Percentiles rank a stretch among this genome's conserved stretches.
These are phyloP conservation scores for Suillus variegatus DNA, from an alignment of 768 basidiomycete species.

Conservation along the genomic window DNA sequence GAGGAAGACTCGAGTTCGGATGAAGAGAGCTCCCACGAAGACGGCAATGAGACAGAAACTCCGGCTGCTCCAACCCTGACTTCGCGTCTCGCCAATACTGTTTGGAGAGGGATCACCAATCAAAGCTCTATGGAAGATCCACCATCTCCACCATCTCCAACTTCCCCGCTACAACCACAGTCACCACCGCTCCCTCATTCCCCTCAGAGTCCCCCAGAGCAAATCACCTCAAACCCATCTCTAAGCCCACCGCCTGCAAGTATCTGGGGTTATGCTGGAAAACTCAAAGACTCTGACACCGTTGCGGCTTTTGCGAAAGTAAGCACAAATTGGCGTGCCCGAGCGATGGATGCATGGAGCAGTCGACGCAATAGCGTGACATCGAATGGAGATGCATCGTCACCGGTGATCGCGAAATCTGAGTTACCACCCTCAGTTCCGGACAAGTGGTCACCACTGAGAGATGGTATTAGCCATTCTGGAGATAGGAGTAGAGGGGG, in stretches of 20 bases:
- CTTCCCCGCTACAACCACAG: constrained; percentile 29
- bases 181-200: constrained; percentile 17
- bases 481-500: constrained; percentile 32
- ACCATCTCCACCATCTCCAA: constrained; percentile 41
- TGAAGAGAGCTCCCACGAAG: constrained; percentile 32
- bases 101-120: constrained; percentile 79
- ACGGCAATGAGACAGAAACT: constrained; percentile 49
- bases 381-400: constrained; percentile 6
- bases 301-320: constrained; percentile 71
- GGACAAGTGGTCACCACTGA: constrained; percentile 1
- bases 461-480: not conserved
- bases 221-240: not conserved
- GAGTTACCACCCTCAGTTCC: constrained; percentile 17
- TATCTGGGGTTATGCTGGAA: constrained; percentile 74
- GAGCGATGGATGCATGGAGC: constrained; percentile 41
- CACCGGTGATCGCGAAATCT: constrained; percentile 24
- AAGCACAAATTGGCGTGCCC: constrained; percentile 76
- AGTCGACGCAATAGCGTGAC: constrained; percentile 20
- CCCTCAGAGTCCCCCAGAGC: constrained; percentile 16
- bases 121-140: constrained; percentile 65
- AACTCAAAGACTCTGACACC: constrained; percentile 71
- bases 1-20: constrained; percentile 27
- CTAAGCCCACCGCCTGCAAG: constrained; percentile 33
- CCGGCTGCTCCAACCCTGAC: constrained; percentile 41
- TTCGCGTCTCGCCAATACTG: constrained; percentile 57